A percentile compares a stretch with the other conserved stretches of the same genome.
Evolutionary conservation across 2,329 filamentous ascomycete species (phyloP).

Genomic region (Lecanicillium sp.): DNA sequence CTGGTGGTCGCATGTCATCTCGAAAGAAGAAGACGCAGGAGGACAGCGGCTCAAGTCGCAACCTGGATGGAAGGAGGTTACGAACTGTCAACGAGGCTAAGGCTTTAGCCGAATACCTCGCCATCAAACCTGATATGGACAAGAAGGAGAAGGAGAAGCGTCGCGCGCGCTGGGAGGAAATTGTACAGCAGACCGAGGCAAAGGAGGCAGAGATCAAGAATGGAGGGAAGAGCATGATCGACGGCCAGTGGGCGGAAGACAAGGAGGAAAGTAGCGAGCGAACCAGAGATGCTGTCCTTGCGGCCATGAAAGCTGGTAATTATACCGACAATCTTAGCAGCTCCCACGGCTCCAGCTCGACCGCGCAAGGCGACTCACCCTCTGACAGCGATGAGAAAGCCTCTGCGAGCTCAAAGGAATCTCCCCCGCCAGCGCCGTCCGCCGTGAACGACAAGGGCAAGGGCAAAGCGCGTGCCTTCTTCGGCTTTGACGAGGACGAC

Average conservation of each 20-base stretch:
- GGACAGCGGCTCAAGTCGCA: constrained; percentile 84
- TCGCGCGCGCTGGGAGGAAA: constrained; percentile 77
- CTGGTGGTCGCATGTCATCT: constrained; percentile 97
- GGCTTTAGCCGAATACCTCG: constrained; percentile 86
- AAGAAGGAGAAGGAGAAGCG: constrained; percentile 85
- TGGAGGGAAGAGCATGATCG: constrained; percentile 64
- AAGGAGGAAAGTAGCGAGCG: constrained; percentile 86
- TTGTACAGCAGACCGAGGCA: constrained; percentile 77
- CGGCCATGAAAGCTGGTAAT: constrained; percentile 59
- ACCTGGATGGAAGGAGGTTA: constrained; percentile 82
- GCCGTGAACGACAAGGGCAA: constrained; percentile 31
- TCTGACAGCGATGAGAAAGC: constrained; percentile 32
- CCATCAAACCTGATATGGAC: constrained; percentile 96
- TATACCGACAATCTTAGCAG: constrained; percentile 56
- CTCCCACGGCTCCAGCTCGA: constrained; percentile 42
- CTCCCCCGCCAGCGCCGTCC: constrained; percentile 41
- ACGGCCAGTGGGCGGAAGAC: constrained; percentile 91
- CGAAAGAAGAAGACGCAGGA: constrained; percentile 81
- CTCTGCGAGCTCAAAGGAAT: constrained; percentile 39
- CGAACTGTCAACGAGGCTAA: constrained; percentile 95
- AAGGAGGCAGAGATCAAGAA: constrained; percentile 77
- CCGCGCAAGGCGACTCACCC: constrained; percentile 23
- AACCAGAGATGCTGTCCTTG: constrained; percentile 68
- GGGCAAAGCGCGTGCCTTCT: constrained; percentile 48
- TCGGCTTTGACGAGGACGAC: constrained; percentile 75